Conservation (phyloP, 768 basidiomycete species). For the Kwoniella botswanensis region DNA sequence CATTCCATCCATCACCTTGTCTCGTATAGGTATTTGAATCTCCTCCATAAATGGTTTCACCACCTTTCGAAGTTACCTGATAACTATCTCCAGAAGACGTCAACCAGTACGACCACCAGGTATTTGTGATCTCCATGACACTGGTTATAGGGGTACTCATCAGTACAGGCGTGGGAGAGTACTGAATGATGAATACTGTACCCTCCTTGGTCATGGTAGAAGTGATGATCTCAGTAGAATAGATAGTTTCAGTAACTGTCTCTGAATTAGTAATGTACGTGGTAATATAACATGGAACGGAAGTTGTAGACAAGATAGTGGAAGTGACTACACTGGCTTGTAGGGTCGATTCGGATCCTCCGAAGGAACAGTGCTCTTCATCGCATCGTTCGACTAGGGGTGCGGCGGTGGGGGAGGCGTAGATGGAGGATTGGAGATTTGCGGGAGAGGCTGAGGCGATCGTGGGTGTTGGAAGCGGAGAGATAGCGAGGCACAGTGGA, state of each 20-base stretch:
- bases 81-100: constrained; percentile 12
- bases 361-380: constrained; percentile 26
- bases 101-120: constrained; percentile 36
- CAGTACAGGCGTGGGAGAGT: constrained; percentile 42
- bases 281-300: constrained; percentile 47
- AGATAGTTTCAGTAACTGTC: constrained; percentile 39
- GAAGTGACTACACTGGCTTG: constrained; percentile 41
- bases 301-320: constrained; percentile 42
- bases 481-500: constrained; percentile 3
- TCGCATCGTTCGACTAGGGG: constrained; percentile 31
- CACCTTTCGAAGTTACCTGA: constrained; percentile 14
- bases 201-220: constrained; percentile 43
- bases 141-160: constrained; percentile 25
- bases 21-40: background rate
- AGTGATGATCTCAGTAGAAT: constrained; percentile 47
- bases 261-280: constrained; percentile 37
- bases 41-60: constrained; percentile 13
- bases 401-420: background rate
- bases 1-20: background rate
- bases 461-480: background rate
- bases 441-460: constrained; percentile 10
- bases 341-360: constrained; percentile 28
- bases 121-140: constrained; percentile 34
- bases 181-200: constrained; percentile 43
- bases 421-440: background rate